phyloP scores from a whole-genome alignment of 352 stramenopile genomes.

The Phytophthora hibernalis region DNA sequence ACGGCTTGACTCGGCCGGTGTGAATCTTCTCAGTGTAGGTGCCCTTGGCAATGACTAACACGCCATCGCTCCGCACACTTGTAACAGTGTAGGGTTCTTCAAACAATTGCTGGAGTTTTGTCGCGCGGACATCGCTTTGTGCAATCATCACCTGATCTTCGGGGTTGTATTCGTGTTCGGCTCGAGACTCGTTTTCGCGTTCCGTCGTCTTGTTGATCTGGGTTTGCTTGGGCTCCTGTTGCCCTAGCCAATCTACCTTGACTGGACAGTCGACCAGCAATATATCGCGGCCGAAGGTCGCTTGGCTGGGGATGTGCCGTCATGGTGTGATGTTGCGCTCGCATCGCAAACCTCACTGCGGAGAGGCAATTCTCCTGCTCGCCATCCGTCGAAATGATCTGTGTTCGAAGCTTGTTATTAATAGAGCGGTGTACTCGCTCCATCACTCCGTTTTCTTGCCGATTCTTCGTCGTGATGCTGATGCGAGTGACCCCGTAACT shows the following conservation, averaged over 20 bases:
- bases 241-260: too few species aligned
- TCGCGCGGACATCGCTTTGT: neutral
- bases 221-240: too few species aligned
- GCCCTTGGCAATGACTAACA: neutral
- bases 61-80: neutral
- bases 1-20: neutral
- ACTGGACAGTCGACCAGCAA: too few species aligned
- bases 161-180: neutral
- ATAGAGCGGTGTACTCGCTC: too few species aligned
- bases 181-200: neutral
- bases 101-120: neutral
- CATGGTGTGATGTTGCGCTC: constrained; percentile 2
- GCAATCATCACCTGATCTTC: neutral
- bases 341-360: neutral
- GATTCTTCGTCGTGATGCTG: too few species aligned
- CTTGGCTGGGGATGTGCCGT: too few species aligned
- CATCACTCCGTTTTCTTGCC: too few species aligned
- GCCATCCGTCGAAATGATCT: neutral
- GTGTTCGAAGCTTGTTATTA: too few species aligned
- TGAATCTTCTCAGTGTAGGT: neutral
- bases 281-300: too few species aligned
- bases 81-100: neutral
- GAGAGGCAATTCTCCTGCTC: constrained; percentile 18
- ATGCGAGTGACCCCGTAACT: too few species aligned
- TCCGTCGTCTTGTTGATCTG: too few species aligned